Base-by-base conservation (phyloP, 2,329 filamentous ascomycete species). In the Talaromyces sp. region DNA sequence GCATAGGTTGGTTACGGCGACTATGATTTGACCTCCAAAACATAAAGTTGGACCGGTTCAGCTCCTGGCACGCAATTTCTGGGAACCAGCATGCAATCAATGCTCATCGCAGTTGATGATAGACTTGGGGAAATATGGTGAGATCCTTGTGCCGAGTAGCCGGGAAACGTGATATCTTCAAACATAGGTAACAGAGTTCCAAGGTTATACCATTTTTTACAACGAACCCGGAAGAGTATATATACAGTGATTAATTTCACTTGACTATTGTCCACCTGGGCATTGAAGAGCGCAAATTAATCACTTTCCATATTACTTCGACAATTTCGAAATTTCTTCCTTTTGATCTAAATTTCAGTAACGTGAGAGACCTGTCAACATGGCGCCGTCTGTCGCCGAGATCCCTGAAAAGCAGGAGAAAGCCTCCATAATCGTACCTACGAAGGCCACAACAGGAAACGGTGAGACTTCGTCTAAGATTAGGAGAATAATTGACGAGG, bases 401-500 rank as follows among this genome's bases (percentile, higher is more conserved):
- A 31, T 53, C 35, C 33, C 50, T 5, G 31, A 55, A 17, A 55
- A 25, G 9, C 41, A 58, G 40, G 31, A 45, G 22, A 17, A 25
- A 3, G 15, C 40, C n/a, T 22, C 31, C 3, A 15, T 48, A 4
- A 28, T 22, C 5, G 50, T 53, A 37, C 56, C 56, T 7, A 19
- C 39, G 7, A 58, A 58, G 56, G 39, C 8, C 2, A 9, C 41
- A 5, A 7, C 22, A 3, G 48, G 28, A n/a, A 21, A 28, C 8
- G 40, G 9, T 7, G 33, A 58, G 15, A 25, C 31, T 21, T 25
- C 25, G n/a, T 50, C 56, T 11, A 58, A 58, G 40, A 19, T 58
- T 15, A 21, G 56, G 10, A 58, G 46, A 31, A n/a, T 58, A 8
- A 40, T 53, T 21, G 40, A 58, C n/a, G 56, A 58, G 39, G 56